Evolutionary conservation across 129 eudicot genomes (phyloP).

Genomic region (Erigeron canadensis): DNA sequence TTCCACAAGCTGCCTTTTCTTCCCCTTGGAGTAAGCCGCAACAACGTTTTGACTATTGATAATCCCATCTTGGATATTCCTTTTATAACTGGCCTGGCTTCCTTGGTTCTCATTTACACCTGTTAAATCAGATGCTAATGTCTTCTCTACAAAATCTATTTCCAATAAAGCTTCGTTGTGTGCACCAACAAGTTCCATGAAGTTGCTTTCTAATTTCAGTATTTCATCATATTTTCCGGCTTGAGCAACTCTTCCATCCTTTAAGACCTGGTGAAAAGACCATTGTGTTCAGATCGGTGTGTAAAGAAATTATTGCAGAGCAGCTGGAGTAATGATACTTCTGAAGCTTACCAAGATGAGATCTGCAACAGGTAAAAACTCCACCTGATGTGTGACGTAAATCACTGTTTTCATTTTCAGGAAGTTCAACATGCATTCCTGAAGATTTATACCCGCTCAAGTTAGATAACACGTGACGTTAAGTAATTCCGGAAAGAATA

Average conservation of each 20-base stretch:
- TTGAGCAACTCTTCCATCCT: constrained; percentile 70
- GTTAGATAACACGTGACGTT: too few species aligned
- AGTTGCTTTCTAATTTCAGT: constrained; percentile 58
- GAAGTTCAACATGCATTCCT: constrained; percentile 77
- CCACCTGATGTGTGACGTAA: constrained; percentile 89
- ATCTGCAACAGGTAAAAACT: constrained; percentile 82
- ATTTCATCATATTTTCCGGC: constrained; percentile 79
- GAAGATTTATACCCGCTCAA: background rate
- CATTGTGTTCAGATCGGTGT: background rate
- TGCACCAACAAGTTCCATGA: constrained; percentile 83
- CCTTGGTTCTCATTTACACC: constrained; percentile 17
- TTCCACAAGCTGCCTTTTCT: constrained; percentile 72
- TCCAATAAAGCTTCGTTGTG: constrained; percentile 70
- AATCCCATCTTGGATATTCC: constrained; percentile 13
- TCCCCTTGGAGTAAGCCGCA: background rate
- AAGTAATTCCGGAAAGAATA: background rate
- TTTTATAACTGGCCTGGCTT: background rate
- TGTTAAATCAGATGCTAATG: background rate
- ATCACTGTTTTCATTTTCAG: constrained; percentile 66
- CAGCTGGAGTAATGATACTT: background rate
- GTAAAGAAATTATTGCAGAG: background rate
- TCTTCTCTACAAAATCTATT: constrained; percentile 44
- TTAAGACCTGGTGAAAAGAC: constrained; percentile 58
- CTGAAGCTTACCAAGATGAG: constrained; percentile 60
- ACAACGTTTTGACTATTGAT: constrained; percentile 15